A percentile compares a stretch with the other conserved stretches of the same genome.
These are phyloP conservation scores for Solanum chmielewskii DNA, from an alignment of 257 asterid genomes.

Conservation along the genomic window DNA sequence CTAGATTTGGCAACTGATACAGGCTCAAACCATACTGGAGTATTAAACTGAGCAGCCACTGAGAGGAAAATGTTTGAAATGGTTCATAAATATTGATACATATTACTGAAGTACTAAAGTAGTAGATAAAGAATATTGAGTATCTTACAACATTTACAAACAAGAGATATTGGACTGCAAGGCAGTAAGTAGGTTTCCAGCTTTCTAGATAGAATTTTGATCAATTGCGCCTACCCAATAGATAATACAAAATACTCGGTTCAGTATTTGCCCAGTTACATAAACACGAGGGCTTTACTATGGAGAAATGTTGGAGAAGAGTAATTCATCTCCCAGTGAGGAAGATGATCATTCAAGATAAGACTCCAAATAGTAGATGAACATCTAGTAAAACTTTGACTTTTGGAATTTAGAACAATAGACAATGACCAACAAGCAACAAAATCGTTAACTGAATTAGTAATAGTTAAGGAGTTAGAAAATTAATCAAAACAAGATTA, in stretches of 20 bases:
- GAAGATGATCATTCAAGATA: neutral
- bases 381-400: neutral
- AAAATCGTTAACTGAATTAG: neutral
- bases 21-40: constrained; percentile 90
- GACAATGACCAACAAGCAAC: neutral
- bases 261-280: neutral
- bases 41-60: constrained; percentile 69
- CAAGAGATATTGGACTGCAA: neutral
- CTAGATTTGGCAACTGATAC: constrained; percentile 82
- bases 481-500: neutral
- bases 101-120: neutral
- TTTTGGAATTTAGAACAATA: neutral
- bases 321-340: neutral
- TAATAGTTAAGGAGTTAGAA: neutral
- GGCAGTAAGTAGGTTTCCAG: neutral
- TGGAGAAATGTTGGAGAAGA: neutral
- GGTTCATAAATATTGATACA: neutral
- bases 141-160: neutral
- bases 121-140: neutral
- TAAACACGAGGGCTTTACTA: neutral
- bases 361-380: neutral
- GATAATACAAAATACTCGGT: neutral
- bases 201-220: neutral
- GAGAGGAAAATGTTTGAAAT: constrained; percentile 12
- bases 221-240: neutral